Evolutionary conservation across 176 grass and related monocot species (phyloP).

Genomic region (Oryza punctata): DNA sequence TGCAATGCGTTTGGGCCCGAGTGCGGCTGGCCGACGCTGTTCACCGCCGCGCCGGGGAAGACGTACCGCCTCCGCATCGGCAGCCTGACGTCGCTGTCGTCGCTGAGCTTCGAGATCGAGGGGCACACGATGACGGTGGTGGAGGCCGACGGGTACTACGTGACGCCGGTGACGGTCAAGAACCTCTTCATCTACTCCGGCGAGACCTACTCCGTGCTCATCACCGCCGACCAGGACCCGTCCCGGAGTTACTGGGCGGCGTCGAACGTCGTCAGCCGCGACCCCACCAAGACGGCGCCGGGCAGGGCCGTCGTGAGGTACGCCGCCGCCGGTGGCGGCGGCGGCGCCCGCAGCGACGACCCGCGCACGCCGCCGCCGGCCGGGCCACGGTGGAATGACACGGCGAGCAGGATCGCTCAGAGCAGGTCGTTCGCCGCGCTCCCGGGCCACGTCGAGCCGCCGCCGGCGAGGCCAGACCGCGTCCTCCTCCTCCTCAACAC

Average conservation of each 20-base stretch:
- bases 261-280: constrained; percentile 51
- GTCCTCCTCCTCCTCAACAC: constrained; percentile 65
- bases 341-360: background rate
- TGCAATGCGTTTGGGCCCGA: constrained; percentile 38
- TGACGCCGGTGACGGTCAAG: constrained; percentile 45
- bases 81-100: constrained; percentile 65
- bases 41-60: constrained; percentile 58
- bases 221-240: constrained; percentile 65
- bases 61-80: constrained; percentile 76
- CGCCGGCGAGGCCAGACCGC: constrained; percentile 45
- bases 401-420: constrained; percentile 39
- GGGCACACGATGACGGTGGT: constrained; percentile 66
- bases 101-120: constrained; percentile 77
- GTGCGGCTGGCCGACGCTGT: constrained; percentile 37
- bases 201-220: constrained; percentile 71
- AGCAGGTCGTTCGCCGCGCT: constrained; percentile 44
- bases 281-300: constrained; percentile 34
- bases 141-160: constrained; percentile 71
- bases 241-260: constrained; percentile 62
- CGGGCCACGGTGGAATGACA: constrained; percentile 63
- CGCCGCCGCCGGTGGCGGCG: background rate
- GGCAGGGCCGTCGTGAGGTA: constrained; percentile 61
- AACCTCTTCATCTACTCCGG: constrained; percentile 79
- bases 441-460: constrained; percentile 30
- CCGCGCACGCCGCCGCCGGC: constrained; percentile 29